Base-by-base conservation (phyloP, 352 stramenopile genomes). In the Phytophthora ramorum region DNA sequence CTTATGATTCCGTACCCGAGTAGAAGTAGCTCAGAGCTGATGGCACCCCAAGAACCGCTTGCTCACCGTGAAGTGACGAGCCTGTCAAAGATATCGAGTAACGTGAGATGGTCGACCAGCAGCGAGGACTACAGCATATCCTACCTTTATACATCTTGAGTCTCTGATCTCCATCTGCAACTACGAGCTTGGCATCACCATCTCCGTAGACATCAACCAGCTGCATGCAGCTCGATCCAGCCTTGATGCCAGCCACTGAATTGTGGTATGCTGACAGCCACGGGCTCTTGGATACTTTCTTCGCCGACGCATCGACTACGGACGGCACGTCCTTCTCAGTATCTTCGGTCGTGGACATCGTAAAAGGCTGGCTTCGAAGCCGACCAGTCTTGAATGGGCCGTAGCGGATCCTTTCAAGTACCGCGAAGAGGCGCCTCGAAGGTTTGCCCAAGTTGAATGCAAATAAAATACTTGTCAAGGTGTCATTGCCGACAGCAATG, bases 241-340 rank as follows among this genome's bases (percentile, higher is more conserved):
- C 83, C 58, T 95, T 88, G 61, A 98, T 93, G 1, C 86, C 87
- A 41, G 91, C 91, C n/a, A 97, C 86, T 3, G 89, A 86, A 74
- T 97, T 96, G 76, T 96, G 80, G 60, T 96, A 97, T 14, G 91
- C 91, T 48, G 87, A 88, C 20, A 98, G 78, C 90, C 91, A 97
- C 34, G 90, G 91, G 41, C 74, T 74, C 30, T 74, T 81, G 10
- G 22, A 19, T n/a, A 41, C 17, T 24, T 78, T 81, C 26, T 78
- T 74, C 24, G 34, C 14, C 4, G 58, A 52, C 7, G 54, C 6
- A 35, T 78, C 54, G 5, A 49, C 45, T 7, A 51, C 20, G 8
- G 48, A 14, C 0, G 41, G 24, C 12, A 55, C 26, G 9, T 69
- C 52, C 41, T 69, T 75, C 17, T 78, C 67, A 20, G 22, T 67